phyloP scores from a whole-genome alignment of 805 yeast genomes.

The Torulaspora franciscae region DNA sequence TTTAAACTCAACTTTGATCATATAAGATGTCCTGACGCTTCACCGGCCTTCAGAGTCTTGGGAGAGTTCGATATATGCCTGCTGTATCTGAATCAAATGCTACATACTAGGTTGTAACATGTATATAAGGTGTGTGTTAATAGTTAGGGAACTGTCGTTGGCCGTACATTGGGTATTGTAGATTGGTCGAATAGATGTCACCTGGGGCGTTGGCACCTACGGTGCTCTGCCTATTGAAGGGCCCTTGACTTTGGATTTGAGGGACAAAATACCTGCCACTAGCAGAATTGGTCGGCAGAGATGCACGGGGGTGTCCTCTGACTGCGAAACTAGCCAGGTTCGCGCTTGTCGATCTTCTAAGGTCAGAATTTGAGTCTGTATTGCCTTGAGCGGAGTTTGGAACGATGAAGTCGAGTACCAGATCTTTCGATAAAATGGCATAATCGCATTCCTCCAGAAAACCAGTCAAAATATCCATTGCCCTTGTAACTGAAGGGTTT shows the following conservation, averaged over 20 bases:
- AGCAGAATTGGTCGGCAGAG: background rate
- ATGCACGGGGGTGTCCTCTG: background rate
- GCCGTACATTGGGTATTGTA: background rate
- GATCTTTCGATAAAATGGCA: conserved; percentile 10
- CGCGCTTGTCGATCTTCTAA: background rate
- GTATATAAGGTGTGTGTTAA: background rate
- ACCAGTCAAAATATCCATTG: conserved; percentile 11
- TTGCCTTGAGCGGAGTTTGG: background rate
- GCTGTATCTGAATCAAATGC: conserved; percentile 25
- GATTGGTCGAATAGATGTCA: background rate
- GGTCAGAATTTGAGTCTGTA: background rate
- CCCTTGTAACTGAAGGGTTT: conserved; percentile 10
- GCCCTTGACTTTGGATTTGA: background rate
- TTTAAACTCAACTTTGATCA: conserved; percentile 19
- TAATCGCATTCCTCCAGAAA: conserved; percentile 7
- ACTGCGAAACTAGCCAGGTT: background rate
- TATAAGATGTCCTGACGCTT: conserved; percentile 6
- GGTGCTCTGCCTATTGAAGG: background rate
- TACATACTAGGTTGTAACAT: conserved; percentile 22
- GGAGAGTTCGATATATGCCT: conserved; percentile 27
- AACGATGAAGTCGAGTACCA: conserved; percentile 9
- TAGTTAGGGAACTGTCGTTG: background rate
- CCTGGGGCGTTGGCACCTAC: too few relatives aligned
- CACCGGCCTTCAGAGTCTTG: conserved; percentile 9
- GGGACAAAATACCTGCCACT: background rate